These are phyloP conservation scores for Phialophora macrospora DNA, from an alignment of 2,329 filamentous ascomycete genomes.

Conservation along the genomic window DNA sequence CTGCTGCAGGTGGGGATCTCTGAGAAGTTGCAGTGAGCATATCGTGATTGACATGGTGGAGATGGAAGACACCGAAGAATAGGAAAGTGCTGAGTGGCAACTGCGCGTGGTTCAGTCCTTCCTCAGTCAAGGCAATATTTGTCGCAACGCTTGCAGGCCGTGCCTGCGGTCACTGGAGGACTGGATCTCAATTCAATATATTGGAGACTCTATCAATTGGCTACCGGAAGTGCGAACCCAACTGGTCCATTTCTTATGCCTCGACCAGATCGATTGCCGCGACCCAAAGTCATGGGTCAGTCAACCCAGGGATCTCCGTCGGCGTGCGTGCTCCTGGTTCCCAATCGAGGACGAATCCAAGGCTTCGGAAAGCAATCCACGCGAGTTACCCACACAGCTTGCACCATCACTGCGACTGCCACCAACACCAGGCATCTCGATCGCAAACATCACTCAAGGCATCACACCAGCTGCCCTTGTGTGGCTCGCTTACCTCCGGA, in stretches of 20 bases:
- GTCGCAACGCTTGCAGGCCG: neutral
- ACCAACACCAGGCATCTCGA: neutral
- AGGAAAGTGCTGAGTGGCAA: neutral
- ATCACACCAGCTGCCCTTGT: slow-evolving; percentile 9
- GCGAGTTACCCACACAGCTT: slow-evolving; percentile 3
- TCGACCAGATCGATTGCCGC: slow-evolving; percentile 4
- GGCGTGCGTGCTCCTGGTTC: slow-evolving; percentile 5
- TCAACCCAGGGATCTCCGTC: neutral
- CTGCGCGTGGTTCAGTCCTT: neutral
- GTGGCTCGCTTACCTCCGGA: slow-evolving; percentile 13
- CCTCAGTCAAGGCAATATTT: neutral
- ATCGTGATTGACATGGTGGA: neutral
- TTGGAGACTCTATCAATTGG: slow-evolving; percentile 28
- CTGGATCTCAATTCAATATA: slow-evolving; percentile 17
- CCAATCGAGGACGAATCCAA: slow-evolving; percentile 5
- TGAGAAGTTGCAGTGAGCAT: neutral
- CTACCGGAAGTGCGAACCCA: slow-evolving; percentile 22
- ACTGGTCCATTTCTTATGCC: slow-evolving; percentile 19
- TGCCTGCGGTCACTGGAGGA: neutral
- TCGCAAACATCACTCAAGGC: neutral
- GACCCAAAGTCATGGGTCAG: slow-evolving; percentile 19
- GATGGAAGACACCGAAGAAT: neutral
- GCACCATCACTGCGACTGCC: slow-evolving; percentile 1
- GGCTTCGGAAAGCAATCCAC: slow-evolving; percentile 11
- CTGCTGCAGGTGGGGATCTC: neutral